Conservation (phyloP, 306 rosid genomes). For the Cucurbita moschata region DNA sequence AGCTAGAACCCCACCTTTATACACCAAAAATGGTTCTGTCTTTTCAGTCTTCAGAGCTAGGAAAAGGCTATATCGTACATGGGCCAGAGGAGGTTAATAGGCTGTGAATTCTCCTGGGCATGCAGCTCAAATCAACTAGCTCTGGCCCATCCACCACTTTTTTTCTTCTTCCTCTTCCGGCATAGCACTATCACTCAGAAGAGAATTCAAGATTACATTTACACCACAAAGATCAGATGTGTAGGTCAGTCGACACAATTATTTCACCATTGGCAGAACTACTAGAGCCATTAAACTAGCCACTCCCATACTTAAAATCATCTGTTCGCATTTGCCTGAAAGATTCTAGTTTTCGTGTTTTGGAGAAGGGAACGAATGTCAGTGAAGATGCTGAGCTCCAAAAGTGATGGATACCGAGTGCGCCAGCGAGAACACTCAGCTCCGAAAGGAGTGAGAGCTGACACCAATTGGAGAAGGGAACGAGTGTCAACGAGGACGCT, state of each 20-base stretch:
- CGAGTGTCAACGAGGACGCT: too few relatives aligned
- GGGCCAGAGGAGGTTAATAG: background rate
- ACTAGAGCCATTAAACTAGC: too few relatives aligned
- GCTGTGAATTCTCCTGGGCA: background rate
- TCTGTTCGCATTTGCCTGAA: too few relatives aligned
- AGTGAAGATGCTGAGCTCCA: too few relatives aligned
- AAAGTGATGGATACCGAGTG: too few relatives aligned
- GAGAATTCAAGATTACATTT: background rate
- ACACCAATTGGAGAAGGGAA: too few relatives aligned
- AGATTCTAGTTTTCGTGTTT: too few relatives aligned
- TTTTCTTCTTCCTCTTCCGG: background rate
- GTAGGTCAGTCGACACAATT: background rate
- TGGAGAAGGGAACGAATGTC: too few relatives aligned
- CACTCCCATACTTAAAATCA: too few relatives aligned
- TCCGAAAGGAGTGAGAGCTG: too few relatives aligned
- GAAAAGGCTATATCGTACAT: background rate
- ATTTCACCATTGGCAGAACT: background rate
- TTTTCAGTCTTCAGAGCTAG: background rate
- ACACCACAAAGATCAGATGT: background rate
- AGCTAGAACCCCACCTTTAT: background rate
- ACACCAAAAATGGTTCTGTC: background rate
- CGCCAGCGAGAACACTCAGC: too few relatives aligned
- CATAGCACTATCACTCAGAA: background rate
- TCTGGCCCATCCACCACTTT: background rate
- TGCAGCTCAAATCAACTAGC: background rate